Base-by-base conservation (phyloP, 2,329 filamentous ascomycete species). In the Pseudocercospora crystallina region DNA sequence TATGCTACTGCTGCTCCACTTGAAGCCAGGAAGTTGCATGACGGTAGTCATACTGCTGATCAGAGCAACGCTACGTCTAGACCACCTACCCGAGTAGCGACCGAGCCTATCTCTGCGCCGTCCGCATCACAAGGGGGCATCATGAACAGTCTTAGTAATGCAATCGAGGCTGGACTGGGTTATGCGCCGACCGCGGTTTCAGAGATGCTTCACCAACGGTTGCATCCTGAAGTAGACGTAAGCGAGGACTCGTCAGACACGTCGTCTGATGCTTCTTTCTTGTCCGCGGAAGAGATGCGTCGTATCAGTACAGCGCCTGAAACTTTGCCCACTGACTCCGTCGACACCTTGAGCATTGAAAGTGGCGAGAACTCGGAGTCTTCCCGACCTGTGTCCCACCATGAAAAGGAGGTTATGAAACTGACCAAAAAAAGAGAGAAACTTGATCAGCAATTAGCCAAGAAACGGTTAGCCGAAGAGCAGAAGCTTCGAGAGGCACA, bases 381-480 rank as follows among this genome's bases (percentile, higher is more conserved):
- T 4, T 47, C 48, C 32, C 61, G 51, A 33, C 53, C 53, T 14
- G 43, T 61, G 51, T 54, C 48, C 14, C 51, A 59, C 5, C 67
- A 81, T 53, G 83, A 87, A 26, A 85, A 83, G 61, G 83, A 88
- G 59, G 76, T 90, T 3, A 73, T 75, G 51, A 86, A 84, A 62
- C 76, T 88, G 8, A 75, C 82, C 40, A 76, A 82, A 12, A 80
- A 80, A 49, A 80, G 80, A 8, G 75, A 72, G 41, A 84, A 84
- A 60, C 73, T 88, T 0, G 80, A 87, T 35, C 80, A 83, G 14
- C 85, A 84, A 61, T 72, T 85, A 7, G 74, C 73, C n/a, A 78
- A 79, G 58, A 75, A 79, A 44, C 76, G 77, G 14, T 73, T 80
- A 54, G 80, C 76, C 38, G 79, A 80, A 31, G 74, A 75, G 51